Conservation (phyloP, 2,329 filamentous ascomycete species). For the Diaporthe amygdali region DNA sequence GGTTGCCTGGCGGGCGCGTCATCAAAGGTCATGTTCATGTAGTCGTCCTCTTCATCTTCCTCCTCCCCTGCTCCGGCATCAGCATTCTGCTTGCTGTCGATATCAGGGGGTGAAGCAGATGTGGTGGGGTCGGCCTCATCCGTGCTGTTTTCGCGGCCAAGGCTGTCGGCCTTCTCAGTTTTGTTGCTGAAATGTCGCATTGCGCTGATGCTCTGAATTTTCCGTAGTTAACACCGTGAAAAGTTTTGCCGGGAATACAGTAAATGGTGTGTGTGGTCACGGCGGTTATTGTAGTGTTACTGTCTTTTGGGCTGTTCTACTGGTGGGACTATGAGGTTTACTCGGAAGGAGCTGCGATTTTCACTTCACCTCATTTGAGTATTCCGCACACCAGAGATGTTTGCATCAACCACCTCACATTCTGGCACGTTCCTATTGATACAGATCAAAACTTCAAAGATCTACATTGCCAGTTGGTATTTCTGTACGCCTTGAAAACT, state of each 20-base stretch:
- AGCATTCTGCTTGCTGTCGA: neutral
- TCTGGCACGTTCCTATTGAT: neutral
- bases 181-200: constrained; percentile 20
- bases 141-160: constrained; percentile 1
- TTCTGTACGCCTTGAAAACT: neutral
- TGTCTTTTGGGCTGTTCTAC: neutral
- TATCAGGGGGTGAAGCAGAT: neutral
- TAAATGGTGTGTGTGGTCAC: neutral
- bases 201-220: neutral
- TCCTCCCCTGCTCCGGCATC: constrained; percentile 27
- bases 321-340: neutral
- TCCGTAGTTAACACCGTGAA: neutral
- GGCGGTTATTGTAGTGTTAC: neutral
- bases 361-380: neutral
- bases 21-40: constrained; percentile 93
- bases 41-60: constrained; percentile 85
- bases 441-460: neutral
- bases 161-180: neutral
- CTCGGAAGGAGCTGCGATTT: neutral
- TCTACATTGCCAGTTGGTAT: neutral
- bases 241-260: neutral
- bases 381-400: neutral
- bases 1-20: constrained; percentile 57
- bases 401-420: neutral
- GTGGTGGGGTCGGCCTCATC: neutral